Conservation (phyloP, 345 rosid species). For the Linum usitatissimum region DNA sequence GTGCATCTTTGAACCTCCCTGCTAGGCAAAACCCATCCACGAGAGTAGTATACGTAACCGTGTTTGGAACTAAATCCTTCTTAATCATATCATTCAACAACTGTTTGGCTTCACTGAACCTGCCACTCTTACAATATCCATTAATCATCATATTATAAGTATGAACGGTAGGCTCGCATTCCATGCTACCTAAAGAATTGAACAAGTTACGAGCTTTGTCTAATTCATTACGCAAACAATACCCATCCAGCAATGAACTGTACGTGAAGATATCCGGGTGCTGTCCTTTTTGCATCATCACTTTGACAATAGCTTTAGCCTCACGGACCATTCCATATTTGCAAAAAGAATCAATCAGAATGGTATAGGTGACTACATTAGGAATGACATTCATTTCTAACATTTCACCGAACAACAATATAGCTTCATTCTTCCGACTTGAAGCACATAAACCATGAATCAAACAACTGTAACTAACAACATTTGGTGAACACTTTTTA, state of each 20-base stretch:
- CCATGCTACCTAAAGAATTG: not conserved
- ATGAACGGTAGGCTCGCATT: not conserved
- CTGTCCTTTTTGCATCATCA: not conserved
- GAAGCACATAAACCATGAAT: slow-evolving; percentile 6
- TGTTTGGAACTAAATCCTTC: not conserved
- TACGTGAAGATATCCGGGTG: not conserved
- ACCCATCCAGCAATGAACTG: not conserved
- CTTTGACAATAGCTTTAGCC: not conserved
- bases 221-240: not conserved
- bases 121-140: slow-evolving; percentile 1
- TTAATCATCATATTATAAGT: slow-evolving; percentile 1
- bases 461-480: slow-evolving; percentile 20
- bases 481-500: slow-evolving; percentile 16
- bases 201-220: not conserved
- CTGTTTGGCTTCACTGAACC: slow-evolving; percentile 2
- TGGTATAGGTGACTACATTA: not conserved
- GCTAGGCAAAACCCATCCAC: not conserved
- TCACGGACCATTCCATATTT: not conserved
- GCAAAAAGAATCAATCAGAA: not conserved
- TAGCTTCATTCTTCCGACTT: not conserved
- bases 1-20: slow-evolving; percentile 2
- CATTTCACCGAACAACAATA: not conserved
- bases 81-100: not conserved
- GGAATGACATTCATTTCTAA: not conserved
- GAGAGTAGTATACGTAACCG: not conserved